Evolutionary conservation across 1,139 yeast species (phyloP).

Genomic region (Scheffersomyces parashehatae): DNA sequence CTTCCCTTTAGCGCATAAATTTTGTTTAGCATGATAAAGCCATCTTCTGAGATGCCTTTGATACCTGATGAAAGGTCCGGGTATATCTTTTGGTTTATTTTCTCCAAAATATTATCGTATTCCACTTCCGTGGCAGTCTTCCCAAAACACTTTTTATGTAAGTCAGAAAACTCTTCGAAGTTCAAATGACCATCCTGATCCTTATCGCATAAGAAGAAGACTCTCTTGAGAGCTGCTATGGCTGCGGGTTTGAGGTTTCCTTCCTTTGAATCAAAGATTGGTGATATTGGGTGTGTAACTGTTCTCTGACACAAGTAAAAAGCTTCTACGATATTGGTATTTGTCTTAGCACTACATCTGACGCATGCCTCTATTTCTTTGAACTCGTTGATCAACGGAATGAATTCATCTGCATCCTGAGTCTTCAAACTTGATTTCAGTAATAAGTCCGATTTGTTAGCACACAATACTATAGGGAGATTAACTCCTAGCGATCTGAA

Average conservation of each 20-base stretch:
- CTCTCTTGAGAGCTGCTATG: conserved; percentile 70
- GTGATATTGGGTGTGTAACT: conserved; percentile 90
- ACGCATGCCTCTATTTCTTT: conserved; percentile 93
- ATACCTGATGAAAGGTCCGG: conserved; percentile 17
- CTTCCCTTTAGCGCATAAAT: conserved; percentile 87
- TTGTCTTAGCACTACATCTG: conserved; percentile 79
- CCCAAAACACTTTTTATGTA: conserved; percentile 78
- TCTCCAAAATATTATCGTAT: conserved; percentile 27
- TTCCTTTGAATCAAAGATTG: conserved; percentile 88
- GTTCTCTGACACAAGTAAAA: conserved; percentile 92
- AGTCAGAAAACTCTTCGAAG: conserved; percentile 63
- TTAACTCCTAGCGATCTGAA: conserved; percentile 92
- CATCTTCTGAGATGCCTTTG: conserved; percentile 68
- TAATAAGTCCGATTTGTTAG: conserved; percentile 69
- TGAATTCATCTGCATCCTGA: conserved; percentile 69
- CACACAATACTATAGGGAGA: conserved; percentile 85
- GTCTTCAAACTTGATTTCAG: conserved; percentile 23
- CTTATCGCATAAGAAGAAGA: conserved; percentile 80
- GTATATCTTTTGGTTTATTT: conserved; percentile 26
- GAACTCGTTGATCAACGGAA: conserved; percentile 83
- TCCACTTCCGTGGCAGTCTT: conserved; percentile 33
- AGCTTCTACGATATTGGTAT: conserved; percentile 81
- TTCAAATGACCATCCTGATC: conserved; percentile 86
- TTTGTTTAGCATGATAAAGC: conserved; percentile 75
- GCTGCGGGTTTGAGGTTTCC: conserved; percentile 80